These are phyloP conservation scores for Boletus vermiculosoides DNA, from an alignment of 768 basidiomycete genomes.

Conservation along the genomic window DNA sequence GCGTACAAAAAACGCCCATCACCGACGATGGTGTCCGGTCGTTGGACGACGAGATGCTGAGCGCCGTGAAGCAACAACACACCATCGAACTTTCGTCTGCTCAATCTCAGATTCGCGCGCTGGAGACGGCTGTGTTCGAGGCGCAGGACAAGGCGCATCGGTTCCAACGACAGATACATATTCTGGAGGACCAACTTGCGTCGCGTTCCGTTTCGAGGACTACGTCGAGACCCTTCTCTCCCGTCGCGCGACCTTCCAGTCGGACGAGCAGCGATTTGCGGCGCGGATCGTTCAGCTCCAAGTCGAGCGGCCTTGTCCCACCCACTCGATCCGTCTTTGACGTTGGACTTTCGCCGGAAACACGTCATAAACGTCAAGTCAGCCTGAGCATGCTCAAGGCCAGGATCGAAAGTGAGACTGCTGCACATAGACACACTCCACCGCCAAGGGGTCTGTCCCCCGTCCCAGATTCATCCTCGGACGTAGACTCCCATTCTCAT, in stretches of 20 bases:
- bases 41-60: constrained; percentile 72
- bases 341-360: constrained; percentile 68
- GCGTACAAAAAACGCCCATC: constrained; percentile 45
- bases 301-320: constrained; percentile 34
- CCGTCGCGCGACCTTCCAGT: constrained; percentile 44
- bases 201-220: constrained; percentile 43
- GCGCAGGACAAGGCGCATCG: constrained; percentile 67
- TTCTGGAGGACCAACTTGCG: constrained; percentile 65
- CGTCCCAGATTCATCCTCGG: constrained; percentile 35
- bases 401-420: constrained; percentile 80
- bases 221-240: constrained; percentile 47
- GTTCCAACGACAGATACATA: constrained; percentile 63
- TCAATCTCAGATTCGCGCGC: constrained; percentile 72
- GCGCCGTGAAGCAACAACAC: constrained; percentile 69
- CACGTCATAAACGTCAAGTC: constrained; percentile 77
- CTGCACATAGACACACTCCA: constrained; percentile 41
- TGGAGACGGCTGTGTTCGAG: constrained; percentile 73
- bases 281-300: constrained; percentile 35
- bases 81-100: constrained; percentile 77
- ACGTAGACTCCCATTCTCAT: constrained; percentile 18
- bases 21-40: constrained; percentile 45
- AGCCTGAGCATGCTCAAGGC: constrained; percentile 90
- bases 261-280: constrained; percentile 40
- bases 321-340: constrained; percentile 62
- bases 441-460: constrained; percentile 60